Base-by-base conservation (phyloP, 805 yeast genomes). In the Candida ficus region DNA sequence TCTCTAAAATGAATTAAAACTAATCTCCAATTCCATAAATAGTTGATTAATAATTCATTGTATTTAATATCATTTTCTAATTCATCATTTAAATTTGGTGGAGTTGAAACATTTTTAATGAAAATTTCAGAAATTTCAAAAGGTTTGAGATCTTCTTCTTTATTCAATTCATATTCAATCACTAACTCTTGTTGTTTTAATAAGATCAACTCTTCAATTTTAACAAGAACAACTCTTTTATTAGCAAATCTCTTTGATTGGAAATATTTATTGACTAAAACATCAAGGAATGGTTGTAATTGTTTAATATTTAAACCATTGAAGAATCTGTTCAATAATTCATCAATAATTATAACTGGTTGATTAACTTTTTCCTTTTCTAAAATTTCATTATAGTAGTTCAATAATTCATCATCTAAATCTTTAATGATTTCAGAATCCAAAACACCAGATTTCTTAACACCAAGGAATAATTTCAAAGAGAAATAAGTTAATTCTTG, bases 1-100 rank as follows among this genome's bases (percentile, higher is more conserved):
- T 78, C 76, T 38, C 72, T 69, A 55, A 88, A 83, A 57, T 78
- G 78, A 22, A 63, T 64, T 46, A 84, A 68, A 0, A 84, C 58
- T 39, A 86, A 63, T 45, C 62, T 64, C 95, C 95, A 89, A 41
- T 77, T 64, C 80, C 85, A 81, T 26, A 83, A 49, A 53, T 74
- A 83, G 17, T 58, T 64, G 22, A 70, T 53, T 33, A 68, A 56
- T 4, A 54, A 56, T 22, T 49, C 43, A 18, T 61, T 64, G 20
- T 66, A 64, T 31, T 70, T 71, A 40, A 52, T 49, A 17, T 53
- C 53, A 13, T 52, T 54, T 11, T 25, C 21, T 8, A 63, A 75
- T 21, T 66, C 67, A 19, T 67, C 72, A 12, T 33, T 33, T 27
- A 57, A 53, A 4, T 63, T 56, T 22, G 62, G 52, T 2, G 57